Evolutionary conservation across 306 rosid genomes (phyloP), one percentile per base, ranked within the genome.

Genomic region (Macrotyloma uniflorum): DNA sequence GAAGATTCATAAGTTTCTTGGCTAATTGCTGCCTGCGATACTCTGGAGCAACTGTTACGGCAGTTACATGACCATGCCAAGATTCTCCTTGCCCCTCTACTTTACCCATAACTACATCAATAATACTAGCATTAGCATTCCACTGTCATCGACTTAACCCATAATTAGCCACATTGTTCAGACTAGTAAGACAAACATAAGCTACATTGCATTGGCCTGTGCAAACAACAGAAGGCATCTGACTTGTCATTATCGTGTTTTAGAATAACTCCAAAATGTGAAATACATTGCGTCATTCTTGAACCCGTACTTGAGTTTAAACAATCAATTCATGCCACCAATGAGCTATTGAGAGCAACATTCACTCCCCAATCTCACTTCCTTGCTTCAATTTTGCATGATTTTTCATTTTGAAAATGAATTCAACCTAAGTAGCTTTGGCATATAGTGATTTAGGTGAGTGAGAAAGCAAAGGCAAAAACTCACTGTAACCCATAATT

Each of bases 31-130:
- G 98, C 85, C 99, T 90, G 15, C 97, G 96, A 84, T 88, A 96
- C 76, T 96, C 98, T 0, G 97, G 93, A 72, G 97, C 89, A 75
- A 96, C 97, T 6, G 97, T 91, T 26, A 96, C 96, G 0, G 99
- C 98, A 46, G 99, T 96, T 62, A 96, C 98, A 69, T 96, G 99
- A 30, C 99, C 99, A 80, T 96, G 99, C 98, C 99, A 96, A 42
- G 93, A 93, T 73, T 96, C 99, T 64, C 99, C 99, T 90, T 93
- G 99, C 65, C 99, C 99, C 82, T 96, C 99, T 55, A 93, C 99
- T 80, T 96, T 96, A 55, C 99, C 99, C 99, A 96, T 96, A 72
- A 96, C 99, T 96, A 84, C 86, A 89, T 30, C 10, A 35, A 66
- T 24, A 73, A 42, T 22, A 67, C 18, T 30, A 38, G 75, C 55